Base-by-base conservation (phyloP, 2,329 filamentous ascomycete genomes). In the Aureobasidium musti region DNA sequence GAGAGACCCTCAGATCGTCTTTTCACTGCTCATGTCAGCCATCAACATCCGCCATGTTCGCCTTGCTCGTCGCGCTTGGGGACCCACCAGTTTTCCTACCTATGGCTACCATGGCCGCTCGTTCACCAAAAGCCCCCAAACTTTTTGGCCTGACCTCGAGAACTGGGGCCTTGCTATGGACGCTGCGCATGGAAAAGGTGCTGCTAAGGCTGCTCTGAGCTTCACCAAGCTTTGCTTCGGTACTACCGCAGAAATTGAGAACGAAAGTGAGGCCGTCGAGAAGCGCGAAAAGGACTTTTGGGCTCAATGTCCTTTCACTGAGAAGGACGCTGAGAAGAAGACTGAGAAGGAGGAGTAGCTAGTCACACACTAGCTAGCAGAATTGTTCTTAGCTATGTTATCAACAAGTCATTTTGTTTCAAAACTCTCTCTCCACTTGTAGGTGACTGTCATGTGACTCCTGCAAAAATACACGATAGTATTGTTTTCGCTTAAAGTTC, bases 101-200 rank as follows among this genome's bases (percentile, higher is more conserved):
- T 17, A 14, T 2, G 30, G 30, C 13, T 39, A 39, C 13, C 2
- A 14, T 17, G 1, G 14, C 2, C 3, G 35, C 5, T 39, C 35
- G 35, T 28, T 50, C n/a, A 21, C 39, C 17, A 10, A 1, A 2
- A 14, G 35, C 14, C 6, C n/a, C 4, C 11, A 6, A 8, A 3
- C 1, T 8, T 63, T 63, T 35, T 63, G 60, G 60, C 10, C 5
- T 6, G 60, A 63, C 23, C 30, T 63, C 8, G 23, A 63, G 35
- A 43, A 17, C 23, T 63, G 45, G 45, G 60, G 35, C 17, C 7
- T 17, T 17, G 60, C 60, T 6, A 8, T 63, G 10, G 60, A 63
- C 19, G 47, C 7, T 6, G 47, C 26, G 2, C 45, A 53, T 23
- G 60, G 60, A 0, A 53, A 53, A 11, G 60, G 47, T 26, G 35